Percentiles rank a stretch among this genome's conserved stretches.
phyloP scores from a whole-genome alignment of 345 rosid species.

The Murraya paniculata region DNA sequence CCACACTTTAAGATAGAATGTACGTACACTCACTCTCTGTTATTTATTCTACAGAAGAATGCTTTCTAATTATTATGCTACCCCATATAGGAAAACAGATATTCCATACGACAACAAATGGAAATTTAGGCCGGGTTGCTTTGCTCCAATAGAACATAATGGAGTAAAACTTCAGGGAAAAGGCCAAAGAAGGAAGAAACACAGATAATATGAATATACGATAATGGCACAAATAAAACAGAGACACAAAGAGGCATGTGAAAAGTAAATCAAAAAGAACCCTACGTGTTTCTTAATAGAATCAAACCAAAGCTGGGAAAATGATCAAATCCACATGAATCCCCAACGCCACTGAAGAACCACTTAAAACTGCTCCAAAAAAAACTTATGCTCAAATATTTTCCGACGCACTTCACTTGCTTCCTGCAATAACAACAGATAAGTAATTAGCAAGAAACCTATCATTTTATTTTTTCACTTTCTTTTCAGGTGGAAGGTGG shows the following conservation, averaged over 20 bases:
- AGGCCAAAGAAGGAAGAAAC: neutral
- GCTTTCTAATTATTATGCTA: neutral
- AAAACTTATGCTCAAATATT: constrained; percentile 80
- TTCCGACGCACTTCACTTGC: constrained; percentile 84
- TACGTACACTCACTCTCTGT: neutral
- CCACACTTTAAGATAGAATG: neutral
- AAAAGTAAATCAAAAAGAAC: constrained; percentile 14
- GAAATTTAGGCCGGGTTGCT: neutral
- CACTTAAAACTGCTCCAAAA: constrained; percentile 96
- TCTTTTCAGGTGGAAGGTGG: neutral
- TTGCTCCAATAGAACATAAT: neutral
- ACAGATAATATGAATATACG: neutral
- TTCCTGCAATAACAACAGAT: constrained; percentile 45
- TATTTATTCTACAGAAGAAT: neutral
- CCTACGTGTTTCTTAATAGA: constrained; percentile 81
- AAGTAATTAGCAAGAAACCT: neutral
- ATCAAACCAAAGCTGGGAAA: constrained; percentile 83
- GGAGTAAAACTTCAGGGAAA: neutral
- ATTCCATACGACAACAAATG: neutral
- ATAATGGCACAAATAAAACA: neutral
- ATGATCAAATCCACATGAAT: constrained; percentile 92
- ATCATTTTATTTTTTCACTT: neutral
- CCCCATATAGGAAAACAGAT: neutral
- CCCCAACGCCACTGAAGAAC: constrained; percentile 94
- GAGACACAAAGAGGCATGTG: neutral